Evolutionary conservation across 768 basidiomycete genomes (phyloP), one percentile per base, ranked within the genome.

Genomic region (Austroboletus eburneus): DNA sequence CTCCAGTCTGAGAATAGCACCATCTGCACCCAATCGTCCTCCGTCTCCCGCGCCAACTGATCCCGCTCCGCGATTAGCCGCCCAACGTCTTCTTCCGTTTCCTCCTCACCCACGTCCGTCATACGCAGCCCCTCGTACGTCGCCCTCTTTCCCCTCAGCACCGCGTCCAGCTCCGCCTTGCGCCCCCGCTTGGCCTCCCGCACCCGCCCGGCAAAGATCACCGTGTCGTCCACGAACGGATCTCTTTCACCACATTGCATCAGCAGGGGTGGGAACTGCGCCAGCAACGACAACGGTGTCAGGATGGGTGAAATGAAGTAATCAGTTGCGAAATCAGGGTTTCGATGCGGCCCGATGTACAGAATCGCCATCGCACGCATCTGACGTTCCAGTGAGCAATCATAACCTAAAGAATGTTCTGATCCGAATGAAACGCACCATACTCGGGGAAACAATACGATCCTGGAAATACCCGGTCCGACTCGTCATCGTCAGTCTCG

Each of bases 291-390:
- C 40, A 76, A 72, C 5, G 95, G 95, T 7, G 94, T 81, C 41
- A 98, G 78, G 57, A 99, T 87, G 1, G 96, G 96, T 16, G 95
- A 97, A 55, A 99, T 83, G 70, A 91, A 85, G 68, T 97, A 98
- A 72, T 99, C 94, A 16, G 86, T 87, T 45, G 82, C 80, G 64
- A 99, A 94, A 66, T 98, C 93, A 7, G 96, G 96, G 63, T 91
- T 87, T 42, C 84, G 85, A 59, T 89, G 81, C 1, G 96, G 95
- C 1, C 95, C 95, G 49, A 99, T 87, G 69, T 96, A 96, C 52
- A 95, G 70, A 61, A 96, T 94, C 3, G 95, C 95, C 96, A 99
- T 99, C 0, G 95, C 94, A 29, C 96, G 89, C 91, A 97, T 97
- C 95, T 98, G 36, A 46, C n/a, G 14, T n/a, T 45, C n/a, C 22